Evolutionary conservation across 208 protist species (phyloP).

Genomic region (Wallacemonas sp.): DNA sequence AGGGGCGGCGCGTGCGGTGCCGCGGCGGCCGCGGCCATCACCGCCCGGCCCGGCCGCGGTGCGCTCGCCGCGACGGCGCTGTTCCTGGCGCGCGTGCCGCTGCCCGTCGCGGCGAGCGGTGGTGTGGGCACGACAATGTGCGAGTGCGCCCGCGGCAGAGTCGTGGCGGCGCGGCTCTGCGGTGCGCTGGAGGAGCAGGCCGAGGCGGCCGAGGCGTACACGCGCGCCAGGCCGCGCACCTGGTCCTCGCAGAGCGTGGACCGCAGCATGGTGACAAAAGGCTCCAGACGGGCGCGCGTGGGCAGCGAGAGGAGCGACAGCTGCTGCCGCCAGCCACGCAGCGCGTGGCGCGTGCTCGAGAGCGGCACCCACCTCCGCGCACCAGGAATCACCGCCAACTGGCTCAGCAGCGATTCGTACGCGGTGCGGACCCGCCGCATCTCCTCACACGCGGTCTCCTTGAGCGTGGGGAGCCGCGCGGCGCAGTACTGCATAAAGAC

Average conservation of each 20-base stretch:
- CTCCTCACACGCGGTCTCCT: slow-evolving; percentile 25
- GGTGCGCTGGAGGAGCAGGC: no score
- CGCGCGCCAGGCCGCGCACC: slow-evolving; percentile 44
- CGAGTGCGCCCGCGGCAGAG: background rate
- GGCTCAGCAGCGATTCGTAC: slow-evolving; percentile 1
- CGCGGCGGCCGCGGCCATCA: background rate
- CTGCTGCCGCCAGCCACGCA: slow-evolving; percentile 17
- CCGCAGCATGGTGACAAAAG: slow-evolving; percentile 58
- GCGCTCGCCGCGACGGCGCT: background rate
- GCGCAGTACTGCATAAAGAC: slow-evolving; percentile 58
- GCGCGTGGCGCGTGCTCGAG: slow-evolving; percentile 16
- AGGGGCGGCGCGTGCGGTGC: background rate
- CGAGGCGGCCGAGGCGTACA: no score
- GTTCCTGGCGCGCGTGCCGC: no score
- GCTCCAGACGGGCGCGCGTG: slow-evolving; percentile 27
- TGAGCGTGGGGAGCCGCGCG: slow-evolving; percentile 28
- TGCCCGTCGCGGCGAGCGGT: background rate
- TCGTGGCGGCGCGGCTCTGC: no score
- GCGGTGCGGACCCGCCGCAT: background rate
- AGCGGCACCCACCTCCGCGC: background rate
- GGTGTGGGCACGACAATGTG: background rate
- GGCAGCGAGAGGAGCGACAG: slow-evolving; percentile 33
- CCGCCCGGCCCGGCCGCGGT: no score
- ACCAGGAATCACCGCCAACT: background rate
- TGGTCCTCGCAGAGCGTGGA: slow-evolving; percentile 80